phyloP scores from a whole-genome alignment of 2,329 filamentous ascomycete species.

The Botrytis sinoallii region DNA sequence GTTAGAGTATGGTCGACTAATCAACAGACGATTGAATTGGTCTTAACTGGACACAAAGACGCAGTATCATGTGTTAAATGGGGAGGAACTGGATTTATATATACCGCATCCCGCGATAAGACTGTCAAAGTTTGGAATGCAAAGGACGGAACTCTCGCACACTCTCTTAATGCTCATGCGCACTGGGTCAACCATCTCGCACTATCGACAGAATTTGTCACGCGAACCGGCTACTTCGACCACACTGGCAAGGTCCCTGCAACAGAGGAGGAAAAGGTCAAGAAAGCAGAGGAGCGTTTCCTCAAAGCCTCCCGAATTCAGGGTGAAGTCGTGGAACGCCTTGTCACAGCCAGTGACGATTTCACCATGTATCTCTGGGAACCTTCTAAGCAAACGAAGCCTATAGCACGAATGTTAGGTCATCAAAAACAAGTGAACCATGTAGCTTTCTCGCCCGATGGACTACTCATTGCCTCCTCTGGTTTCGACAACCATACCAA shows the following conservation, averaged over 20 bases:
- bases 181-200: slow-evolving; percentile 97
- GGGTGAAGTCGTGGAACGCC: slow-evolving; percentile 73
- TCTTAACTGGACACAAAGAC: slow-evolving; percentile 83
- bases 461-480: slow-evolving; percentile 78
- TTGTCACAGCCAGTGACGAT: slow-evolving; percentile 91
- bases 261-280: slow-evolving; percentile 65
- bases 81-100: slow-evolving; percentile 85
- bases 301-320: slow-evolving; percentile 77
- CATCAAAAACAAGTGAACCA: slow-evolving; percentile 98
- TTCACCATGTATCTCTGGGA: slow-evolving; percentile 98
- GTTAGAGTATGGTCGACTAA: slow-evolving; percentile 84
- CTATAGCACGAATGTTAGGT: slow-evolving; percentile 81
- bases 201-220: slow-evolving; percentile 85
- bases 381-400: slow-evolving; percentile 73
- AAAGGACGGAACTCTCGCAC: slow-evolving; percentile 71
- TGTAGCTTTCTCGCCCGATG: slow-evolving; percentile 90
- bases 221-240: slow-evolving; percentile 83
- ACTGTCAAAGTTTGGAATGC: slow-evolving; percentile 89
- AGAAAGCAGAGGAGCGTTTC: slow-evolving; percentile 77
- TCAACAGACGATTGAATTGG: slow-evolving; percentile 73
- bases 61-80: slow-evolving; percentile 89
- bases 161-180: slow-evolving; percentile 77
- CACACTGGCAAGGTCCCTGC: slow-evolving; percentile 70
- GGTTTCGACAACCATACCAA: slow-evolving; percentile 96
- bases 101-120: slow-evolving; percentile 86